Base-by-base conservation (phyloP, 2,329 filamentous ascomycete genomes). In the Epichloe sibirici region DNA sequence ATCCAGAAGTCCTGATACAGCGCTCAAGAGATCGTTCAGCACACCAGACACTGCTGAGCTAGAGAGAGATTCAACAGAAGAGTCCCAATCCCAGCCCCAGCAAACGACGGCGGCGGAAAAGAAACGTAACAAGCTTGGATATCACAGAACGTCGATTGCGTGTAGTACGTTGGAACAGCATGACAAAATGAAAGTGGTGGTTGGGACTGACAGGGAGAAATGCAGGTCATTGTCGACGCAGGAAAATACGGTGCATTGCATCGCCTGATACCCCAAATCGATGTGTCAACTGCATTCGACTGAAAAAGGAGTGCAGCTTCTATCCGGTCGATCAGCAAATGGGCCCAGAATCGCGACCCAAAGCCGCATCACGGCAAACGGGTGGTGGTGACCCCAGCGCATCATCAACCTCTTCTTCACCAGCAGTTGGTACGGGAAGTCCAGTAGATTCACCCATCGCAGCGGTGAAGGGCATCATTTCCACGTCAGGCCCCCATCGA, bases 271-370 rank as follows among this genome's bases (percentile, higher is more conserved):
- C 94, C 9, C 81, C 88, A 62, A 83, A 83, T 45, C 83, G 90
- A 57, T 97, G 91, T 70, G 81, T 86, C 58, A 95, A 95, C 71
- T 97, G 91, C 70, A 95, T 95, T 62, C 83, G 90, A 46, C 73
- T 97, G 64, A 94, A 94, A 69, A 96, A 95, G 64, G 89, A 95
- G 58, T 97, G 91, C 69, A 88, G 86, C 65, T 97, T 95, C 69
- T 87, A 84, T 61, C 88, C 90, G 0, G 90, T 96, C 23, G 90
- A 95, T 58, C 87, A 90, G 65, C 78, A 81, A 58, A 80, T 78
- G 28, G 74, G 76, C 9, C 64, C 71, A 45, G 71, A 77, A 25
- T 60, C 67, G 21, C 69, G 71, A 52, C 69, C 71, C 40, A 76
- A 74, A 57, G 68, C 66, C 52, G 59, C 65, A 3, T 63, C 69